Evolutionary conservation across 1,284 basidiomycete genomes (phyloP).

Genomic region (Papiliotrema nemorosa): DNA sequence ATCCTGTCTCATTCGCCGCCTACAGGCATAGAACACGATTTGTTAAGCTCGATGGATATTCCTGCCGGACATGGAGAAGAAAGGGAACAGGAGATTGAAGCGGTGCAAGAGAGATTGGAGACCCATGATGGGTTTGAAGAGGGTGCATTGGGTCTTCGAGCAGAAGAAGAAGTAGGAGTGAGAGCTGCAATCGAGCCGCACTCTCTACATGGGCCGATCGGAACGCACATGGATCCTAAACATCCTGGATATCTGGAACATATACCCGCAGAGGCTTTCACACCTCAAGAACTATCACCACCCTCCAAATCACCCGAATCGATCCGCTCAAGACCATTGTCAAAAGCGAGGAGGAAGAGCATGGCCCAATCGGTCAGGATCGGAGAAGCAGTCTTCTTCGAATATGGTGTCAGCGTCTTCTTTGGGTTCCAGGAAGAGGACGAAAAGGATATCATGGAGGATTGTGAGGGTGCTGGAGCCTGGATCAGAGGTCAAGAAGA

Average conservation of each 20-base stretch:
- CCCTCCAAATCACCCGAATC: not conserved
- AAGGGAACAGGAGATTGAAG: slow-evolving; percentile 16
- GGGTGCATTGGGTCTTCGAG: slow-evolving; percentile 8
- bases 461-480: slow-evolving; percentile 68
- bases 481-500: slow-evolving; percentile 58
- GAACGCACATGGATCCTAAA: slow-evolving; percentile 30
- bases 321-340: not conserved
- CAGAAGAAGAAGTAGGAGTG: slow-evolving; percentile 12
- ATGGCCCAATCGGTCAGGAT: slow-evolving; percentile 42
- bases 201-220: slow-evolving; percentile 11
- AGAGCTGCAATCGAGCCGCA: slow-evolving; percentile 7
- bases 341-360: slow-evolving; percentile 13
- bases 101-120: slow-evolving; percentile 16
- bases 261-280: slow-evolving; percentile 27
- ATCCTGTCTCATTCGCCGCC: slow-evolving; percentile 44
- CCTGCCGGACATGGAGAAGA: slow-evolving; percentile 11
- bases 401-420: slow-evolving; percentile 75
- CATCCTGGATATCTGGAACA: slow-evolving; percentile 34
- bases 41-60: slow-evolving; percentile 11
- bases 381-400: slow-evolving; percentile 83
- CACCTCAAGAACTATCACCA: slow-evolving; percentile 21
- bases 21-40: slow-evolving; percentile 5
- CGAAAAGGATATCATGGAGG: slow-evolving; percentile 74
- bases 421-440: slow-evolving; percentile 74
- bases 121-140: slow-evolving; percentile 15